Evolutionary conservation across 306 rosid species (phyloP), one percentile per base, ranked within the genome.

Genomic region (Corylus heterophylla): DNA sequence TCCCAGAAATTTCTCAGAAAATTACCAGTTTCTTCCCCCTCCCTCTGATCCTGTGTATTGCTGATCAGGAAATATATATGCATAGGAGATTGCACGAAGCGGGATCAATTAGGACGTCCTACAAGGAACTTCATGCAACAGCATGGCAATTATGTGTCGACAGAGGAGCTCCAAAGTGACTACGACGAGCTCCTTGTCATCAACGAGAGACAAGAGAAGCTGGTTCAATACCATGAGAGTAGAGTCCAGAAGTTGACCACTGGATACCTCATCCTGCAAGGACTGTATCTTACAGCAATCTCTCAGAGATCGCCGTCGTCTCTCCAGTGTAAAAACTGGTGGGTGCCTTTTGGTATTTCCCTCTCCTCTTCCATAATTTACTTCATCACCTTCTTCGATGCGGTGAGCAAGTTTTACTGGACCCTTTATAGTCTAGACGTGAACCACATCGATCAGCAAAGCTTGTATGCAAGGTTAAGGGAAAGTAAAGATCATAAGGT

Each of bases 211-310:
- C 78, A 76, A 76, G 73, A 64, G 18, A 62, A 3, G n/a, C 73
- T 20, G 3, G 73, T 50, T 5, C 72, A 22, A 0, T 35, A 55
- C 51, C 50, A 76, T 8, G 62, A 49, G 16, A 76, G 48, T 8
- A 76, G 79, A 76, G 61, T 63, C 18, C 73, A 76, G 45, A 63
- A 49, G 22, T 31, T 76, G 2, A 76, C 73, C 0, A 49, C 64
- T 8, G 72, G 59, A 8, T 76, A 47, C 54, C 48, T 63, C 12
- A 3, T 49, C 1, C 25, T 76, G 47, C 63, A 16, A 14, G 79
- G 42, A 3, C 2, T 76, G n/a, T 18, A 47, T 49, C 8, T 12
- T 3, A 1, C 31, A 0, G 39, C 27, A 11, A 50, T 76, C 71
- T 48, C 63, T 5, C 7, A 5, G 9, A 13, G 50, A 1, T 76